Evolutionary conservation across 768 basidiomycete genomes (phyloP).

Genomic region (Agrocybe pediades): DNA sequence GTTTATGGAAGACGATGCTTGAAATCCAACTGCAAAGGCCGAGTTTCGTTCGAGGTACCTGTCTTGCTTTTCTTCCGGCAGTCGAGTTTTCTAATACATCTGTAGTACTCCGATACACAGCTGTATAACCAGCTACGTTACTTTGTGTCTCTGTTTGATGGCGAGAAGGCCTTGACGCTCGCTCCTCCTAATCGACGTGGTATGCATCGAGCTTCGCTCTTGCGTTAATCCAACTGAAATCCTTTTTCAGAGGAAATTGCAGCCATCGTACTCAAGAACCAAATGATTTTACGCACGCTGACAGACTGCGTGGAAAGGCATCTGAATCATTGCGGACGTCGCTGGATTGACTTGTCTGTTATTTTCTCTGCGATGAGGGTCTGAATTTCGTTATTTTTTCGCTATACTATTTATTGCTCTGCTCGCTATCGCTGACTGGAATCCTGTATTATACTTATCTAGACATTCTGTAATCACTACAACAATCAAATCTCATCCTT

Average conservation of each 20-base stretch:
- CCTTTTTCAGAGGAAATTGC: background rate
- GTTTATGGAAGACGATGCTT: conserved; percentile 88
- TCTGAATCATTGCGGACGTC: conserved; percentile 82
- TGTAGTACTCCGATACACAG: conserved; percentile 85
- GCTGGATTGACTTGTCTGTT: conserved; percentile 81
- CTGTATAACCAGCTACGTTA: conserved; percentile 92
- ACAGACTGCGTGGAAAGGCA: conserved; percentile 69
- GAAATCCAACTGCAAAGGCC: conserved; percentile 65
- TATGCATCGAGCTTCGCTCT: conserved; percentile 17
- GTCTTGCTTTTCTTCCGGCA: background rate
- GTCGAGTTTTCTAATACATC: conserved; percentile 2
- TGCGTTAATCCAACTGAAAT: too few relatives aligned
- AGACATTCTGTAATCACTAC: too few relatives aligned
- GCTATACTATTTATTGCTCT: background rate
- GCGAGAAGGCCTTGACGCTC: conserved; percentile 57
- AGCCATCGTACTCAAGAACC: conserved; percentile 52
- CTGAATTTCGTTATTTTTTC: conserved; percentile 24
- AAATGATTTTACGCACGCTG: conserved; percentile 52
- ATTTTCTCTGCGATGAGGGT: conserved; percentile 86
- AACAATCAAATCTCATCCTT: too few relatives aligned
- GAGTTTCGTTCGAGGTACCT: conserved; percentile 75
- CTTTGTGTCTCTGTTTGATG: conserved; percentile 78
- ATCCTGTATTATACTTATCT: too few relatives aligned
- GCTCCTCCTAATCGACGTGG: conserved; percentile 44
- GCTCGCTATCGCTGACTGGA: too few relatives aligned